phyloP scores from a whole-genome alignment of 164 flowering plant species.

The Berberis thunbergii region DNA sequence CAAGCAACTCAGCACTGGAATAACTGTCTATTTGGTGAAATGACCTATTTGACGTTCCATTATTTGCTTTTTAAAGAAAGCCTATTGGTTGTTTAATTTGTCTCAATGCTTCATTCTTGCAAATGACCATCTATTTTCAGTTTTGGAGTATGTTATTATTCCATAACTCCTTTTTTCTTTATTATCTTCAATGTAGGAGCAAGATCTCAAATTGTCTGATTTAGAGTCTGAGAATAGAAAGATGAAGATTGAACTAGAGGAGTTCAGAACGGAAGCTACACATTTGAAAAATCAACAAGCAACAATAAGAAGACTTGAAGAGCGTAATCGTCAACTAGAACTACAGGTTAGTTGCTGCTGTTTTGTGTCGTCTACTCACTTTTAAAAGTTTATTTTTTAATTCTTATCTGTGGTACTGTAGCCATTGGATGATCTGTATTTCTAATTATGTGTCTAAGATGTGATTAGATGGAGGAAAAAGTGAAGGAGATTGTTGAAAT shows the following conservation, averaged over 20 bases:
- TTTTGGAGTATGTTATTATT: too few relatives aligned
- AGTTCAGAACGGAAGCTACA: slow-evolving; percentile 87
- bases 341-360: slow-evolving; percentile 54
- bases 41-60: too few relatives aligned
- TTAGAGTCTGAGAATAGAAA: slow-evolving; percentile 88
- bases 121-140: not conserved
- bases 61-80: too few relatives aligned
- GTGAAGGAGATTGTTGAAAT: slow-evolving; percentile 96
- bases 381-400: too few relatives aligned
- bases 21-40: too few relatives aligned
- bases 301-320: slow-evolving; percentile 96
- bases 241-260: slow-evolving; percentile 98
- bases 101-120: too few relatives aligned
- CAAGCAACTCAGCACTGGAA: too few relatives aligned
- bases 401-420: not conserved
- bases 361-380: too few relatives aligned
- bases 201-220: slow-evolving; percentile 69
- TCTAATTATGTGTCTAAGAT: slow-evolving; percentile 1
- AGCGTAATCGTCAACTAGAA: slow-evolving; percentile 90
- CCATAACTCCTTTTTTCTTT: not conserved
- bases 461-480: slow-evolving; percentile 88
- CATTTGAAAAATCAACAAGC: slow-evolving; percentile 98
- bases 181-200: slow-evolving; percentile 51
- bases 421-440: not conserved
- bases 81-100: too few relatives aligned